These are phyloP conservation scores for Coniella vitis DNA, from an alignment of 2,329 filamentous ascomycete genomes.

Conservation along the genomic window DNA sequence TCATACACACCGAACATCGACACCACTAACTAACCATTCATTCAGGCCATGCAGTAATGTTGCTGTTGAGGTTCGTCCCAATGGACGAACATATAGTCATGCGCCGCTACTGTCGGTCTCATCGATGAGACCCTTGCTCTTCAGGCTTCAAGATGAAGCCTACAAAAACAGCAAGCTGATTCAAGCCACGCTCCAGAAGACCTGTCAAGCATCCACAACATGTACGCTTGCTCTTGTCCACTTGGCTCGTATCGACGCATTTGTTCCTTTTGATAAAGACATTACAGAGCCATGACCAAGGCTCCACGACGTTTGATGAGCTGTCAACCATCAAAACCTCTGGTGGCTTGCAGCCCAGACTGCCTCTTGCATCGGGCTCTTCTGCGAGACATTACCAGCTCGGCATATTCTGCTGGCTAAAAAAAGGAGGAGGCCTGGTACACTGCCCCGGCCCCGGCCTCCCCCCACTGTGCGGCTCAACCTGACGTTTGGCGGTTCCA, in stretches of 20 bases:
- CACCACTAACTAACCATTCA: too few species aligned
- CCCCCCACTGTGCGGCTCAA: slow-evolving; percentile 9
- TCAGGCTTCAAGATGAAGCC: too few species aligned
- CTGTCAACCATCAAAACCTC: slow-evolving; percentile 6
- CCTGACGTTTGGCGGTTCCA: neutral
- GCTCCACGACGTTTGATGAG: neutral
- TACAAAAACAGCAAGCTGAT: too few species aligned
- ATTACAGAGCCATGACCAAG: neutral
- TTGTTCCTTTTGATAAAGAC: neutral
- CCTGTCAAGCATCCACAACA: neutral
- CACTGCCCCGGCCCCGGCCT: neutral
- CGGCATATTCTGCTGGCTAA: neutral
- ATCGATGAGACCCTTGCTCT: too few species aligned
- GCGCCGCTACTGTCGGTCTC: too few species aligned
- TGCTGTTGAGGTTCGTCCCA: neutral
- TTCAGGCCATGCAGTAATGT: neutral
- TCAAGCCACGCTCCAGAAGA: neutral
- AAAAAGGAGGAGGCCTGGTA: slow-evolving; percentile 8
- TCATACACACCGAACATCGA: too few species aligned
- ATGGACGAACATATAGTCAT: too few species aligned
- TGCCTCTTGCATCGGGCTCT: slow-evolving; percentile 2
- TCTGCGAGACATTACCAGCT: neutral
- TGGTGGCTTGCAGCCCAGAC: slow-evolving; percentile 11
- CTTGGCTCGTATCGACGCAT: neutral
- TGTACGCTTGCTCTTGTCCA: neutral